Evolutionary conservation across 1,284 basidiomycete species (phyloP).

Genomic region (Cutaneotrichosporon daszewskae): DNA sequence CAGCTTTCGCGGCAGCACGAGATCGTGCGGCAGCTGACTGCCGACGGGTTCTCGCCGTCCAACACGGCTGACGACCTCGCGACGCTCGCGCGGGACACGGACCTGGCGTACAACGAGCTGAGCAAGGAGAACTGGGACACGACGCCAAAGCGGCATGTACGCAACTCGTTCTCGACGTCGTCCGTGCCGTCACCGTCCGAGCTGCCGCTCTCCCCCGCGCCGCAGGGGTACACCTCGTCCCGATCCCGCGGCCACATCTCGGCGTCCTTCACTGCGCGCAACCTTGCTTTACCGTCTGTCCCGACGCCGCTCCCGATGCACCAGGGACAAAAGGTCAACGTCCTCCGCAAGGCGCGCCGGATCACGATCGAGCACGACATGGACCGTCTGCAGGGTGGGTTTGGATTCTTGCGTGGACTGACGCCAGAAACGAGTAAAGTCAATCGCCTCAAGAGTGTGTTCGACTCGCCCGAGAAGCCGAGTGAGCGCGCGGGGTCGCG

Average conservation of each 20-base stretch:
- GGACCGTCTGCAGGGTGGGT: slow-evolving; percentile 25
- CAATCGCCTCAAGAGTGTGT: slow-evolving; percentile 9
- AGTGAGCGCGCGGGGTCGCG: not conserved
- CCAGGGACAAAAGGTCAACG: slow-evolving; percentile 25
- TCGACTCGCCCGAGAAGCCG: slow-evolving; percentile 7
- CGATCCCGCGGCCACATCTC: slow-evolving; percentile 15
- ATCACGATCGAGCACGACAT: slow-evolving; percentile 47
- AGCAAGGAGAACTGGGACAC: not conserved
- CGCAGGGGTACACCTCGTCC: slow-evolving; percentile 1
- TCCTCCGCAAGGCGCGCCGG: slow-evolving; percentile 31
- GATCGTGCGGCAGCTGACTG: slow-evolving; percentile 35
- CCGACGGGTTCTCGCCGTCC: not conserved
- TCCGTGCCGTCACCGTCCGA: not conserved
- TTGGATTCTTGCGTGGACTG: not conserved
- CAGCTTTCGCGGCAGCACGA: slow-evolving; percentile 42
- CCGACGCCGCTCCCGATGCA: slow-evolving; percentile 42
- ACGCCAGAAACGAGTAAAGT: slow-evolving; percentile 3
- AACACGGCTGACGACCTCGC: not conserved
- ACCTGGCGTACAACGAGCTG: too few species aligned
- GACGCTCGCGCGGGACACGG: too few species aligned
- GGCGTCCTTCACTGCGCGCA: slow-evolving; percentile 32
- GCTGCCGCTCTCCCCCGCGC: slow-evolving; percentile 1
- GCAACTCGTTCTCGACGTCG: slow-evolving; percentile 3
- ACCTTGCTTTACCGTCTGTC: slow-evolving; percentile 27
- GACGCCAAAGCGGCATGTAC: slow-evolving; percentile 1